These are phyloP conservation scores for Paraphoma sp. DNA, from an alignment of 2,329 filamentous ascomycete species.

Conservation along the genomic window DNA sequence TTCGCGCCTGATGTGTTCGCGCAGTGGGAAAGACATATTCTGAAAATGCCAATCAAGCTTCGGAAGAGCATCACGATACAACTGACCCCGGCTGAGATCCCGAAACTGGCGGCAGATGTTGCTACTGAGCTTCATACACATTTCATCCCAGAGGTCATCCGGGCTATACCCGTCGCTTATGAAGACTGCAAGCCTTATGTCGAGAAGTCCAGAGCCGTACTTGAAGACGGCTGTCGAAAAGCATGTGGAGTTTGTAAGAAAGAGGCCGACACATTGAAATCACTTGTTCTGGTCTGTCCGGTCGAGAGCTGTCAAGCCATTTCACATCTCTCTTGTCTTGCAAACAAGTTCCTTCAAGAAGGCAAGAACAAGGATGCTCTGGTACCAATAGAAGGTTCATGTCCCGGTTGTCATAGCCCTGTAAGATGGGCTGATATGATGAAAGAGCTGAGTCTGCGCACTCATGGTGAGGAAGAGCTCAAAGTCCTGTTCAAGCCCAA, in stretches of 20 bases:
- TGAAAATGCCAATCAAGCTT: slow-evolving; percentile 32
- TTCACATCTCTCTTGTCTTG: slow-evolving; percentile 65
- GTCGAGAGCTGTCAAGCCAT: slow-evolving; percentile 54
- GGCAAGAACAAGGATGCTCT: slow-evolving; percentile 51
- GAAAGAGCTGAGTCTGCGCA: slow-evolving; percentile 79
- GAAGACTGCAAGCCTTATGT: slow-evolving; percentile 56
- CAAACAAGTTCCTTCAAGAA: slow-evolving; percentile 57
- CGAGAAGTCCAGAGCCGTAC: slow-evolving; percentile 55
- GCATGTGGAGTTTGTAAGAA: slow-evolving; percentile 60
- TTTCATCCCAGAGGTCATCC: slow-evolving; percentile 39
- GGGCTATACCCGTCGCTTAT: slow-evolving; percentile 62
- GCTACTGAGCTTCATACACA: slow-evolving; percentile 26
- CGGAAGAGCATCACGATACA: slow-evolving; percentile 35
- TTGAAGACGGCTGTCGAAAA: slow-evolving; percentile 15
- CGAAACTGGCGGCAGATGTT: slow-evolving; percentile 23
- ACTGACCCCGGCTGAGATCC: slow-evolving; percentile 39
- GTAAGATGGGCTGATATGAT: slow-evolving; percentile 79
- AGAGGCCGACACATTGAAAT: slow-evolving; percentile 43
- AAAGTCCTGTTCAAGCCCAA: slow-evolving; percentile 69
- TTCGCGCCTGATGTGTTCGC: slow-evolving; percentile 73
- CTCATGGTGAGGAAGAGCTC: slow-evolving; percentile 73
- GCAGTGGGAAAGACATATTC: slow-evolving; percentile 68
- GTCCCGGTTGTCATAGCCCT: slow-evolving; percentile 70
- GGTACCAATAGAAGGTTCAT: slow-evolving; percentile 72
- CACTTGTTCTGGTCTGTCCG: slow-evolving; percentile 61